Percentiles rank a stretch among this genome's conserved stretches.
These are phyloP conservation scores for Leucosporidium yakuticum DNA, from an alignment of 768 basidiomycete species.

Conservation along the genomic window DNA sequence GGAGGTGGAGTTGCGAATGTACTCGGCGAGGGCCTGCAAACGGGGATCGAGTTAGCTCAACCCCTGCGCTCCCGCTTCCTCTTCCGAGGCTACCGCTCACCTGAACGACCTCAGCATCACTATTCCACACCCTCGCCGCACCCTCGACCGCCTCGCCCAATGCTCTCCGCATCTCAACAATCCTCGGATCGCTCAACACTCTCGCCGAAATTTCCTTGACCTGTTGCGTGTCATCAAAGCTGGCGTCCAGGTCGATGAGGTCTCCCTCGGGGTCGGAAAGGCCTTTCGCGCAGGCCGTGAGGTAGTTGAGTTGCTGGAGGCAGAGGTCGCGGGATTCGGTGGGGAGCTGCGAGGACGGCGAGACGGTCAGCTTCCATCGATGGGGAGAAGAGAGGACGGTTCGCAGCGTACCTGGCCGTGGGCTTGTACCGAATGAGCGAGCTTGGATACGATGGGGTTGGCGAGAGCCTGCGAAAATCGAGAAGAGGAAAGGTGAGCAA, in stretches of 20 bases:
- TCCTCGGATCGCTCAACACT: conserved; percentile 26
- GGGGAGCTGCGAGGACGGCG: conserved; percentile 5
- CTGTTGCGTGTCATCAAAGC: conserved; percentile 32
- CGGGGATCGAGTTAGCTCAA: too few species aligned
- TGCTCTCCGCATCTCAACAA: conserved; percentile 38
- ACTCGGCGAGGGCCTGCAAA: conserved; percentile 38
- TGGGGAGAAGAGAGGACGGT: background rate
- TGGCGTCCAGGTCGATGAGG: conserved; percentile 43
- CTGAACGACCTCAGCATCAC: conserved; percentile 44
- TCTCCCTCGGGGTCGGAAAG: conserved; percentile 47
- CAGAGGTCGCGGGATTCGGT: conserved; percentile 38
- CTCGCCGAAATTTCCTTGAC: conserved; percentile 30
- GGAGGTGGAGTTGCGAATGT: conserved; percentile 43
- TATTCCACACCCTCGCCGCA: conserved; percentile 40
- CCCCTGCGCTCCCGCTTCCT: too few species aligned
- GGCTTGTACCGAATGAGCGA: conserved; percentile 28
- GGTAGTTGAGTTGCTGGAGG: conserved; percentile 42
- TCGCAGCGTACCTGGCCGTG: background rate
- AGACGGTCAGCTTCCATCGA: background rate
- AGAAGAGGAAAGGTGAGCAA: conserved; percentile 3
- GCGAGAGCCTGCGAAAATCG: conserved; percentile 37
- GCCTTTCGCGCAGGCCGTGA: conserved; percentile 47
- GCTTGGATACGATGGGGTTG: conserved; percentile 39
- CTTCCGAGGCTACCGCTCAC: conserved; percentile 33
- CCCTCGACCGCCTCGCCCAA: conserved; percentile 39